Base-by-base conservation (phyloP, 805 yeast species). In the Cyberlindnera maclurae region DNA sequence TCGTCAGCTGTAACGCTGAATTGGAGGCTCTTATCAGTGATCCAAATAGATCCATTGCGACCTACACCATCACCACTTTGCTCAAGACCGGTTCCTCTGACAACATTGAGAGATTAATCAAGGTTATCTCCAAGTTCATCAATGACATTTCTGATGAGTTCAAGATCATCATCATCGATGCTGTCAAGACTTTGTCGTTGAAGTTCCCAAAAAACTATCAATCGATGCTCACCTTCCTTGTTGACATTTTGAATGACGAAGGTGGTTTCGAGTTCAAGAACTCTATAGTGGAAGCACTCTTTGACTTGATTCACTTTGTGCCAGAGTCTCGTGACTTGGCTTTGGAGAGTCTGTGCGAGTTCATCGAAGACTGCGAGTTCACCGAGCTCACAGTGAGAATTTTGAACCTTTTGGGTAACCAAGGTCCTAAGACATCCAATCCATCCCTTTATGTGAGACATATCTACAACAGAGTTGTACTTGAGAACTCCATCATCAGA, bases 281-380 rank as follows among this genome's bases (percentile, higher is more conserved):
- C 38, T 73, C 86, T 33, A 85, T 90, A 49, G 84, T 93, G 31
- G 97, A 89, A 59, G 95, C 97, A 2, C 73, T 93, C 48, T 86
- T 89, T 50, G 97, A 90, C 60, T 73, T 93, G 62, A 85, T 93
- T 51, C 81, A 82, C 50, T 87, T 82, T 56, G 79, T 87, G 43
- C 95, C 96, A 15, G 78, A 71, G 46, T 86, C 94, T 12, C 77
- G 85, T 54, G 93, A 84, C 51, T 62, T 75, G 35, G 95, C 96
- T 16, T 69, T 93, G 55, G 87, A 84, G 64, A 82, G 82, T 60
- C 71, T 93, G 52, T 88, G 97, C 71, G 98, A 93, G 63, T 89
- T 88, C 58, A 93, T 93, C 54, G 98, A 93, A 65, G 98, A 93
- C 69, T 93, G 97, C 67, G 98, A 93, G 65, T 90, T 73, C 66